A percentile compares a stretch with the other conserved stretches of the same genome.
phyloP scores from a whole-genome alignment of 371 early-diverging fungal genomes.

The Mucor circinelloides region DNA sequence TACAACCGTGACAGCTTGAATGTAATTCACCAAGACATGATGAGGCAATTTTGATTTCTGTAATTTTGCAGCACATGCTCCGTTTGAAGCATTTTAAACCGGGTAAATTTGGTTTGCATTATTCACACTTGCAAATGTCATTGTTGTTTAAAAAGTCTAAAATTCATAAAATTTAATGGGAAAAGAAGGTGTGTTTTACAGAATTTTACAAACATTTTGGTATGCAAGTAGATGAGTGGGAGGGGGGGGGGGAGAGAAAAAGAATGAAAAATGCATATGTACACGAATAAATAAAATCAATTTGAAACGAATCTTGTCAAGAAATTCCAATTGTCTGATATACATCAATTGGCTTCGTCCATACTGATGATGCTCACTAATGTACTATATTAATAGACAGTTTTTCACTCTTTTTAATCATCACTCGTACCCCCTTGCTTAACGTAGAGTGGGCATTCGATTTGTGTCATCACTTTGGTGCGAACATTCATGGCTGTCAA shows the following conservation, averaged over 20 bases:
- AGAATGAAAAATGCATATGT: background rate
- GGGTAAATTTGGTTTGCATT: background rate
- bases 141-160: background rate
- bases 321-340: background rate
- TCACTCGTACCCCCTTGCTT: constrained; percentile 2
- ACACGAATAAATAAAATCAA: background rate
- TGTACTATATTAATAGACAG: background rate
- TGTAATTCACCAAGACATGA: background rate
- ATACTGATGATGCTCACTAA: constrained; percentile 2
- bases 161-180: background rate
- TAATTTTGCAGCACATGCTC: background rate
- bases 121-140: background rate
- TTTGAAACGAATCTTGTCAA: background rate
- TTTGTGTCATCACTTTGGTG: constrained; percentile 34
- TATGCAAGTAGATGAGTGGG: background rate
- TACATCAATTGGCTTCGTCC: background rate
- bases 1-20: background rate
- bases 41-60: background rate
- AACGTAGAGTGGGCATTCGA: constrained; percentile 26
- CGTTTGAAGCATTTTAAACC: background rate
- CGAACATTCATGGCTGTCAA: constrained; percentile 58
- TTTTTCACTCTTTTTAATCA: background rate
- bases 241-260: background rate
- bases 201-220: background rate
- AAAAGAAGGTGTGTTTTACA: background rate